These are phyloP conservation scores for Vaccinium vitisidaea DNA, from an alignment of 148 eudicot genomes.

Conservation along the genomic window DNA sequence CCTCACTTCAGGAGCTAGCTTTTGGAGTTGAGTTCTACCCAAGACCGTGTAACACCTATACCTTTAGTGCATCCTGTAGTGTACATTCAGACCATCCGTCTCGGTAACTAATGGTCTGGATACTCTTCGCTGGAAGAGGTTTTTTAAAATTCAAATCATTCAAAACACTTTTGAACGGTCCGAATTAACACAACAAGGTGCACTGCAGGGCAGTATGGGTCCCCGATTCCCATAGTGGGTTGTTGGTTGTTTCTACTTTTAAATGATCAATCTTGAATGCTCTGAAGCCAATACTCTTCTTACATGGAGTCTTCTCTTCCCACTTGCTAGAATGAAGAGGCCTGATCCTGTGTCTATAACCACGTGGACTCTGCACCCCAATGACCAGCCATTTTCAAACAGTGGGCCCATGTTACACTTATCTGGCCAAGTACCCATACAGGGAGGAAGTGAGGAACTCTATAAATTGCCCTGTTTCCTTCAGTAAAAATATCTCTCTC, in stretches of 20 bases:
- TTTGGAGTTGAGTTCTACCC: no score
- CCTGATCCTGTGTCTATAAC: not conserved
- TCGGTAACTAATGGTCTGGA: no score
- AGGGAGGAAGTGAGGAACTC: not conserved
- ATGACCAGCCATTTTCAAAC: not conserved
- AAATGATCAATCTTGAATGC: conserved; percentile 6
- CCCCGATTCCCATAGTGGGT: not conserved
- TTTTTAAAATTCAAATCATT: no score
- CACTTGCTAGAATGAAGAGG: not conserved
- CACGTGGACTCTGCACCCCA: not conserved
- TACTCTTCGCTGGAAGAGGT: no score
- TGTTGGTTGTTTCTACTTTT: conserved; percentile 1
- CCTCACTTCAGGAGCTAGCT: no score
- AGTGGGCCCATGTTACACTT: not conserved
- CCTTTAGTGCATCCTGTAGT: no score
- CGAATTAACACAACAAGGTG: no score
- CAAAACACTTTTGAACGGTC: no score
- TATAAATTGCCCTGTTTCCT: conserved; percentile 11
- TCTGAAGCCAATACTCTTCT: not conserved
- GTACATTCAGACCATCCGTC: no score
- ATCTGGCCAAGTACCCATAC: not conserved
- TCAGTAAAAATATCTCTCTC: not conserved
- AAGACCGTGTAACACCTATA: no score
- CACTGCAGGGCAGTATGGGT: no score
- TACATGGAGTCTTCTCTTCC: not conserved